Evolutionary conservation across 2,329 filamentous ascomycete species (phyloP).

Genomic region (Pseudopyrenochaeta lycopersici): DNA sequence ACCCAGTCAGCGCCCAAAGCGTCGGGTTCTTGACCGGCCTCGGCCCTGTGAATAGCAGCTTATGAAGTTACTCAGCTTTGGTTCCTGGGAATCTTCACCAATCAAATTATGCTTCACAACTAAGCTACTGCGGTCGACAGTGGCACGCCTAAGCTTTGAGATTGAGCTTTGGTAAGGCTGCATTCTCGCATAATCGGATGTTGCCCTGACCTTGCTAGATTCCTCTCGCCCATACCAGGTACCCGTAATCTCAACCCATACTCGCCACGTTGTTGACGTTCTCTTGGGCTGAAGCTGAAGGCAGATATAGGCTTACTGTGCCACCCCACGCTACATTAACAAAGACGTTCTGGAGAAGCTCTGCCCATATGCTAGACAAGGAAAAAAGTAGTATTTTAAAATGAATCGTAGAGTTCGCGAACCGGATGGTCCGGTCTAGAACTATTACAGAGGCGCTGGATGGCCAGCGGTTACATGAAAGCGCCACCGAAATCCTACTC

Average conservation of each 20-base stretch:
- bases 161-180: background rate
- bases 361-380: background rate
- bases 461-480: background rate
- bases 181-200: background rate
- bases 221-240: background rate
- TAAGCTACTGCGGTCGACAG: background rate
- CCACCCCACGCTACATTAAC: no score
- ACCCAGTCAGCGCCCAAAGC: no score
- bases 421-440: background rate
- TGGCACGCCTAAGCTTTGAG: background rate
- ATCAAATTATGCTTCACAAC: no score
- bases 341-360: no score
- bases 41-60: no score
- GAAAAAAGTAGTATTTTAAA: background rate
- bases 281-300: background rate
- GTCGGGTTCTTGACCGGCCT: no score
- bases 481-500: background rate
- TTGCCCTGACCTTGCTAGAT: background rate
- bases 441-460: background rate
- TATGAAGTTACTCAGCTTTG: no score
- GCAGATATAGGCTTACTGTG: background rate
- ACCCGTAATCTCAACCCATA: background rate
- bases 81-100: no score
- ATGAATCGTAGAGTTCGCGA: background rate
- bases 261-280: background rate